phyloP scores from a whole-genome alignment of 768 basidiomycete genomes.

The Cystobasidium tubakii region DNA sequence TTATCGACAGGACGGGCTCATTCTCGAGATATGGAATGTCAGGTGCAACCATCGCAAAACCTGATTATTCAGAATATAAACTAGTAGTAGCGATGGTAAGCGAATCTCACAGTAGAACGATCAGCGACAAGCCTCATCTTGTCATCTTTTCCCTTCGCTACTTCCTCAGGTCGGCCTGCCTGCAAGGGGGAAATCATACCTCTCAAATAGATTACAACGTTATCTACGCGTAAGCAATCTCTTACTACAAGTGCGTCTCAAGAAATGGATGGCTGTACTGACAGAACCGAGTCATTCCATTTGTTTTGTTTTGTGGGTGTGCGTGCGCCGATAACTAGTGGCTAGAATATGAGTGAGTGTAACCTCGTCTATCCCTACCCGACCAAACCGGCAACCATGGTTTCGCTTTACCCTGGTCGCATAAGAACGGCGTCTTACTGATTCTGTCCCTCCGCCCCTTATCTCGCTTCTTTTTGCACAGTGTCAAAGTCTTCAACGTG shows the following conservation, averaged over 20 bases:
- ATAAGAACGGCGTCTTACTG: too few species aligned
- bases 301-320: too few species aligned
- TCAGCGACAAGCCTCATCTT: background rate
- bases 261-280: too few species aligned
- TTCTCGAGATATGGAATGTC: conserved; percentile 22
- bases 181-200: conserved; percentile 96
- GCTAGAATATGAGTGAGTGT: conserved; percentile 73
- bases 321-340: conserved; percentile 68
- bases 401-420: too few species aligned
- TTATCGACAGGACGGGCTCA: conserved; percentile 5
- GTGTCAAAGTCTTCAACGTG: conserved; percentile 83
- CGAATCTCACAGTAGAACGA: background rate
- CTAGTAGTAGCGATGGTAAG: conserved; percentile 93
- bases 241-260: too few species aligned
- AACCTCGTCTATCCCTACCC: too few species aligned
- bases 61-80: conserved; percentile 97
- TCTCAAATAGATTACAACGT: conserved; percentile 94
- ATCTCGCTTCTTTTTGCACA: background rate
- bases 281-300: too few species aligned
- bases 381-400: too few species aligned
- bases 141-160: conserved; percentile 18
- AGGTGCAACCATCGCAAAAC: conserved; percentile 67
- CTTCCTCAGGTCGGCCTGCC: conserved; percentile 76
- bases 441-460: background rate
- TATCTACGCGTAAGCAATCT: conserved; percentile 72